These are phyloP conservation scores for Leccinum subspadiceum DNA, from an alignment of 1,284 basidiomycete species.

Conservation along the genomic window DNA sequence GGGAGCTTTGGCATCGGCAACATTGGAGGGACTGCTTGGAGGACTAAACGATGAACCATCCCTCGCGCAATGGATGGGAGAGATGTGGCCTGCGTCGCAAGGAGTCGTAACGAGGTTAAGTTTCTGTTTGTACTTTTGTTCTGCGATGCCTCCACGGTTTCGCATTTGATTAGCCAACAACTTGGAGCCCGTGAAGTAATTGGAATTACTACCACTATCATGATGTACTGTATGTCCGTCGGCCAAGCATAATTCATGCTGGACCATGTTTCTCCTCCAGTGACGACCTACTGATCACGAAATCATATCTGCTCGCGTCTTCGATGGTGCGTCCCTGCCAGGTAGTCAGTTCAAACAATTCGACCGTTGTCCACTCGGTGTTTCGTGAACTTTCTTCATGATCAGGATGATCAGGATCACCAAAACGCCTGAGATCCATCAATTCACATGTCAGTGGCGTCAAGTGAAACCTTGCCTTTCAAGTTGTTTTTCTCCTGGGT, in stretches of 20 bases:
- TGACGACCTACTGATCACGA: not conserved
- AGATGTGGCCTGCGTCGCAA: not conserved
- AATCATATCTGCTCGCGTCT: not conserved
- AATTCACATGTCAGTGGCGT: not conserved
- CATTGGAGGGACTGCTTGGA: constrained; percentile 33
- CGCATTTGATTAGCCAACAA: constrained; percentile 2
- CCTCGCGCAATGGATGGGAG: not conserved
- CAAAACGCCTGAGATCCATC: not conserved
- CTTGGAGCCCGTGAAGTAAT: not conserved
- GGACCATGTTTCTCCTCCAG: not conserved
- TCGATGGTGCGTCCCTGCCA: not conserved
- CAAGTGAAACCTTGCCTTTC: not conserved
- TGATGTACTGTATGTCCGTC: not conserved
- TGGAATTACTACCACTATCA: not conserved
- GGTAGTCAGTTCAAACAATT: not conserved
- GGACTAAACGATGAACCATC: constrained; percentile 26
- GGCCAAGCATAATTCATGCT: not conserved
- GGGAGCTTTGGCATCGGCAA: constrained; percentile 49
- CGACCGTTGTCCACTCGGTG: not conserved
- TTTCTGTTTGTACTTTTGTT: constrained; percentile 16
- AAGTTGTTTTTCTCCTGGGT: not conserved
- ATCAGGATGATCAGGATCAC: not conserved
- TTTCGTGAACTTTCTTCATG: not conserved
- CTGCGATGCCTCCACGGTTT: constrained; percentile 10
- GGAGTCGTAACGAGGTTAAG: constrained; percentile 6